phyloP scores from a whole-genome alignment of 805 yeast genomes.

The Ogataea henricii region DNA sequence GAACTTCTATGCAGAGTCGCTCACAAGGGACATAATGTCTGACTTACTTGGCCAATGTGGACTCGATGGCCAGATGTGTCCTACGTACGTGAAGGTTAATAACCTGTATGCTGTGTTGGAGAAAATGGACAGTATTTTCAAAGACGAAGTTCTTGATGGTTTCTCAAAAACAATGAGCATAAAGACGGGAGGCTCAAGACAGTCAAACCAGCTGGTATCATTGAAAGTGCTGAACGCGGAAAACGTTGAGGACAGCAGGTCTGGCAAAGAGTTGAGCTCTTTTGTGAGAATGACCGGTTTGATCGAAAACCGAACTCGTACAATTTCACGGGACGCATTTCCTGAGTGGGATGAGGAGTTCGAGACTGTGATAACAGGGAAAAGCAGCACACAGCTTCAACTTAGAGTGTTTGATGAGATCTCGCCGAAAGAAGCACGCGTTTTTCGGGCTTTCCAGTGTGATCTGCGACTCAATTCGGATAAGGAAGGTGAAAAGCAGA shows the following conservation, averaged over 20 bases:
- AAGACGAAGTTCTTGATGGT: constrained; percentile 20
- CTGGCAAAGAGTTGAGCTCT: constrained; percentile 10
- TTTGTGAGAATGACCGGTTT: constrained; percentile 22
- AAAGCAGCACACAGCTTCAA: constrained; percentile 11
- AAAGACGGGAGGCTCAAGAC: not conserved
- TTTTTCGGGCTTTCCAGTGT: constrained; percentile 13
- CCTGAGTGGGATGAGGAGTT: constrained; percentile 27
- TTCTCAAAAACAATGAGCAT: constrained; percentile 11
- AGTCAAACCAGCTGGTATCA: constrained; percentile 13
- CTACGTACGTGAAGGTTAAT: constrained; percentile 21
- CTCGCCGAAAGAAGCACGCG: constrained; percentile 9
- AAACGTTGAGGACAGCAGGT: constrained; percentile 16
- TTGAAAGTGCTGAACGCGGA: constrained; percentile 20
- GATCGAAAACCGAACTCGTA: constrained; percentile 22
- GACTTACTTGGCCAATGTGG: constrained; percentile 5
- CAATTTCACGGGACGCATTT: constrained; percentile 13
- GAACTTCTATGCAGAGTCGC: constrained; percentile 9
- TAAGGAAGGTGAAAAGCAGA: constrained; percentile 20
- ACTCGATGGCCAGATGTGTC: constrained; percentile 6
- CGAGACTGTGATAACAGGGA: constrained; percentile 17
- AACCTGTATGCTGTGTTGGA: constrained; percentile 19
- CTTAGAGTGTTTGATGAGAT: constrained; percentile 17
- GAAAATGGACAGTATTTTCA: constrained; percentile 17
- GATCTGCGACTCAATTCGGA: constrained; percentile 14
- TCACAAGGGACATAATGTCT: constrained; percentile 16